A percentile compares a stretch with the other conserved stretches of the same genome.
phyloP scores from a whole-genome alignment of 2,329 filamentous ascomycete species.

The Grosmannia clavigera region DNA sequence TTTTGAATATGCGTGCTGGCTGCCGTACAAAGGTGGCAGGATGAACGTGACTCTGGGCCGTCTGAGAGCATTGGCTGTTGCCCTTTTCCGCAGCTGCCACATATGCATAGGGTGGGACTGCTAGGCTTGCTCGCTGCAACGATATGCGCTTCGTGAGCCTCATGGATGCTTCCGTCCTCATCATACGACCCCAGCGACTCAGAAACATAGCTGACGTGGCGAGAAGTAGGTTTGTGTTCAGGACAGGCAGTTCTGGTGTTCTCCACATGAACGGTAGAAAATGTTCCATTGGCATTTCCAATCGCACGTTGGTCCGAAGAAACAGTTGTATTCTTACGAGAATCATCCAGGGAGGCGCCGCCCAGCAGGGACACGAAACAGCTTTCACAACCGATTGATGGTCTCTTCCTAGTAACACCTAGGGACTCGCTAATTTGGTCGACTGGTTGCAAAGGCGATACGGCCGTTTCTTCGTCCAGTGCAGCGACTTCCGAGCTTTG shows the following conservation, averaged over 20 bases:
- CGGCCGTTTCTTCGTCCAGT: too few relatives aligned
- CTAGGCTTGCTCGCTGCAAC: constrained; percentile 1
- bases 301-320: neutral
- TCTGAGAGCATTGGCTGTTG: neutral
- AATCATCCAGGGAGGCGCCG: neutral
- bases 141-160: constrained; percentile 12
- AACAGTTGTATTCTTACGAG: neutral
- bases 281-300: too few relatives aligned
- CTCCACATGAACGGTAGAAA: neutral
- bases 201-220: neutral
- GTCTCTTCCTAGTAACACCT: neutral
- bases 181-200: constrained; percentile 9
- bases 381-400: neutral
- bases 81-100: neutral
- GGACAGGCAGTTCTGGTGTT: neutral
- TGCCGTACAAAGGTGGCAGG: neutral
- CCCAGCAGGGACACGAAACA: too few relatives aligned
- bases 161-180: constrained; percentile 15
- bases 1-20: neutral
- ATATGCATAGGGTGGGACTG: neutral
- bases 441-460: neutral
- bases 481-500: neutral
- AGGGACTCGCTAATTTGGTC: neutral
- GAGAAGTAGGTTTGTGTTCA: neutral
- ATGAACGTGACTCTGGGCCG: neutral